Percentiles rank a stretch among this genome's conserved stretches.
Conservation (phyloP, 1,284 basidiomycete species). For the Ceratobasidium sp. region DNA sequence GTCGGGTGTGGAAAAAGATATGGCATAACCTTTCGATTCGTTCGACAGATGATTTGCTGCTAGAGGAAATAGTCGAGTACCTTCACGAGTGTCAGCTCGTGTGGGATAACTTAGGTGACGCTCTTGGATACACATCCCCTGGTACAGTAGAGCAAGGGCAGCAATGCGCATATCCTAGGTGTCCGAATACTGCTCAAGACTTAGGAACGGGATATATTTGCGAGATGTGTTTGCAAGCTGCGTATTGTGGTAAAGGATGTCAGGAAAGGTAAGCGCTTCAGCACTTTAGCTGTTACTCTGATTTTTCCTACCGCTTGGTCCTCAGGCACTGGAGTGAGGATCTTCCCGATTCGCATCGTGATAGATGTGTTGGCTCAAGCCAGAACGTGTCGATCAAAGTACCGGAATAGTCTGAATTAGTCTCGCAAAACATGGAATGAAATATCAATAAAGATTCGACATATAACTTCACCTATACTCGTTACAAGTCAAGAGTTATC, state of each 20-base stretch:
- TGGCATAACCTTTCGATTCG: background rate
- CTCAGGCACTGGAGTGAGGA: background rate
- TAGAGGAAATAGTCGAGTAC: background rate
- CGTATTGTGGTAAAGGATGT: background rate
- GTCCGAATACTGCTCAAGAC: background rate
- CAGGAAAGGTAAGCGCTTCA: background rate
- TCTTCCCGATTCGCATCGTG: background rate
- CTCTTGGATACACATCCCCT: background rate
- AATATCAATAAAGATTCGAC: too few relatives aligned
- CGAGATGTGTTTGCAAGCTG: background rate
- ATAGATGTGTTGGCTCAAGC: background rate
- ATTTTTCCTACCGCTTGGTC: background rate
- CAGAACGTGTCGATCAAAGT: background rate
- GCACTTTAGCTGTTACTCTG: background rate
- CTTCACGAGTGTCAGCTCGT: background rate
- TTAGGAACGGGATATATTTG: background rate
- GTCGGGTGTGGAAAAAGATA: background rate
- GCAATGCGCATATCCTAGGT: slow-evolving; percentile 1
- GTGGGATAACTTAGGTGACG: background rate
- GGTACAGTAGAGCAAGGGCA: too few relatives aligned
- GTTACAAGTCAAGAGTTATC: too few relatives aligned
- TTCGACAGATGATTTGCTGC: background rate
- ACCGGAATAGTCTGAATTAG: background rate
- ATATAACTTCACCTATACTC: too few relatives aligned
- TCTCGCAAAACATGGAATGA: too few relatives aligned